Evolutionary conservation across 2,329 filamentous ascomycete species (phyloP).

Genomic region (Alternaria sp.): DNA sequence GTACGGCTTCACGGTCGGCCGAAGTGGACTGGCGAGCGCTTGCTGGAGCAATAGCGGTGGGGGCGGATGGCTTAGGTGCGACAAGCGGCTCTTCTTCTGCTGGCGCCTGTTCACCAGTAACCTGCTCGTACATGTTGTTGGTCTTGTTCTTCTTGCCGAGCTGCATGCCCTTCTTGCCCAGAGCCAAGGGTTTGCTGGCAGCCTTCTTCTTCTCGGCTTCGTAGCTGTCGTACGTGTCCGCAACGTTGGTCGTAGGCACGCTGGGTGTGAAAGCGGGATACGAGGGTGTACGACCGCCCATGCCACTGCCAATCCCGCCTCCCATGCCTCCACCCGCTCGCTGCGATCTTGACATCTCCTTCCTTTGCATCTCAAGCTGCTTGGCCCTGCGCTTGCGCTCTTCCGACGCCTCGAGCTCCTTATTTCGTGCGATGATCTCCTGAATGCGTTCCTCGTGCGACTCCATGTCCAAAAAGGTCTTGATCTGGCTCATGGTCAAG

Average conservation of each 20-base stretch:
- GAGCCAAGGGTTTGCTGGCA: slow-evolving; percentile 76
- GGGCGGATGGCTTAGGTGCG: slow-evolving; percentile 61
- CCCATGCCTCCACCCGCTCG: slow-evolving; percentile 56
- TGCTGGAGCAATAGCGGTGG: slow-evolving; percentile 61
- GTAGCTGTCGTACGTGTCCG: slow-evolving; percentile 90
- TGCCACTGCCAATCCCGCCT: slow-evolving; percentile 41
- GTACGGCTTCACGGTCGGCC: slow-evolving; percentile 82
- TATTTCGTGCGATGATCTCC: slow-evolving; percentile 78
- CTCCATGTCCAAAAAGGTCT: slow-evolving; percentile 99
- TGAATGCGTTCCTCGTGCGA: slow-evolving; percentile 98
- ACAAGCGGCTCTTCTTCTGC: slow-evolving; percentile 84
- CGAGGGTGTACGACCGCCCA: slow-evolving; percentile 74
- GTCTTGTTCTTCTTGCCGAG: slow-evolving; percentile 98
- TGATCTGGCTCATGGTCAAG: slow-evolving; percentile 94
- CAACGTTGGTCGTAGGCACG: slow-evolving; percentile 70
- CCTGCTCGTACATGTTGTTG: slow-evolving; percentile 95
- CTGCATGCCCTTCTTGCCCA: slow-evolving; percentile 98
- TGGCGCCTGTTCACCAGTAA: slow-evolving; percentile 84
- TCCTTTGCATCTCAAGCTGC: slow-evolving; percentile 98
- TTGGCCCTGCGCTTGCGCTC: slow-evolving; percentile 99
- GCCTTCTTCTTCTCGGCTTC: slow-evolving; percentile 97
- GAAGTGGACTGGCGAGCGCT: slow-evolving; percentile 70
- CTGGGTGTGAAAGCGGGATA: slow-evolving; percentile 92
- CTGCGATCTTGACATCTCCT: slow-evolving; percentile 84
- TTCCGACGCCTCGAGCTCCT: slow-evolving; percentile 96